Conservation (phyloP, 2,329 filamentous ascomycete genomes). For the Fusarium sp. region DNA sequence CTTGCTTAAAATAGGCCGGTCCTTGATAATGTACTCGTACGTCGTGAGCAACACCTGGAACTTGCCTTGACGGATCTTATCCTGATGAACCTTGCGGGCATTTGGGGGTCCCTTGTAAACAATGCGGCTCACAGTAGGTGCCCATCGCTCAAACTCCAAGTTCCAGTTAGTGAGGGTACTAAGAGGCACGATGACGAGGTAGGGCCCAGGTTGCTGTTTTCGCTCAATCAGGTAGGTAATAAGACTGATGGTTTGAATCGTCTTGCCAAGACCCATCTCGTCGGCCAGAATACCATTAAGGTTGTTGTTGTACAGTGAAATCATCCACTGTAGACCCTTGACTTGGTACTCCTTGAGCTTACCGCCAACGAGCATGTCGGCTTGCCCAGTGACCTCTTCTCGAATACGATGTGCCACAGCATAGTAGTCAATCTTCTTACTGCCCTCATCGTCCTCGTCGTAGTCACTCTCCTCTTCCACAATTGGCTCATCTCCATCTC, state of each 20-base stretch:
- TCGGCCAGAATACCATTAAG: conserved; percentile 98
- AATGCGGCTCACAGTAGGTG: conserved; percentile 85
- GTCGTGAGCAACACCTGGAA: conserved; percentile 98
- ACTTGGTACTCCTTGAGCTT: conserved; percentile 97
- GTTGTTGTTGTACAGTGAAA: conserved; percentile 99
- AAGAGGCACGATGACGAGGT: conserved; percentile 95
- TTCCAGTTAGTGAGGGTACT: conserved; percentile 99
- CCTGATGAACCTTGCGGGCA: conserved; percentile 88
- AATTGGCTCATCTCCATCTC: conserved; percentile 68
- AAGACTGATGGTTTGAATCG: conserved; percentile 98
- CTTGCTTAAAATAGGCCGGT: conserved; percentile 93
- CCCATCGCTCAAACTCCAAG: conserved; percentile 99
- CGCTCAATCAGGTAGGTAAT: conserved; percentile 97
- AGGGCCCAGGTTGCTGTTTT: conserved; percentile 93
- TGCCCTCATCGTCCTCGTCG: conserved; percentile 78
- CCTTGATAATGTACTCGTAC: conserved; percentile 99
- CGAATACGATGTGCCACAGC: conserved; percentile 96
- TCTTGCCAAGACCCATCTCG: conserved; percentile 99
- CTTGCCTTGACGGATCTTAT: conserved; percentile 92
- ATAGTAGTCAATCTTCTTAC: conserved; percentile 96
- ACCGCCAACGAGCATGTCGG: conserved; percentile 89
- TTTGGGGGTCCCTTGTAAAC: conserved; percentile 98
- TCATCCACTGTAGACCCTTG: conserved; percentile 99
- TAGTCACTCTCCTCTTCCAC: conserved; percentile 77
- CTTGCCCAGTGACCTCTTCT: conserved; percentile 89